Percentiles rank a stretch among this genome's conserved stretches.
Conservation (phyloP, 306 rosid genomes). For the Cajanus cajan region DNA sequence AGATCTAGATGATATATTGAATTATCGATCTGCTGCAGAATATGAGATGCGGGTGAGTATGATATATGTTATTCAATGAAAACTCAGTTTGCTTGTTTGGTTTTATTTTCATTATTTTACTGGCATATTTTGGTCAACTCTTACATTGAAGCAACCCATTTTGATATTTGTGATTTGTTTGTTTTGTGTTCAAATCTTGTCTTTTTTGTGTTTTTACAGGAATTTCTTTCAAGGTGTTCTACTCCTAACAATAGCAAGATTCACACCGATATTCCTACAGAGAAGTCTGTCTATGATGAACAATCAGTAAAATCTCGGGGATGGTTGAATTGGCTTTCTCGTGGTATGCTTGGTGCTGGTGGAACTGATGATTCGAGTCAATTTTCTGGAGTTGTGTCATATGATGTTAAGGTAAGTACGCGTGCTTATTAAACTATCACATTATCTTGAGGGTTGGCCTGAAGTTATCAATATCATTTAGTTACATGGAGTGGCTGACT, state of each 20-base stretch:
- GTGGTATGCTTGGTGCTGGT: conserved; percentile 99
- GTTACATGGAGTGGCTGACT: background rate
- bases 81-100: conserved; percentile 7
- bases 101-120: conserved; percentile 19
- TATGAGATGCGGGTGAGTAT: conserved; percentile 70
- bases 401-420: conserved; percentile 77
- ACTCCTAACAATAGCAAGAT: conserved; percentile 34
- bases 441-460: background rate
- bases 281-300: conserved; percentile 63
- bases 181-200: conserved; percentile 24
- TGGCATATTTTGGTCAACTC: conserved; percentile 19
- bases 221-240: conserved; percentile 51
- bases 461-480: background rate
- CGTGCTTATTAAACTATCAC: conserved; percentile 7
- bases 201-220: conserved; percentile 41
- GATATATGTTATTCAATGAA: conserved; percentile 20
- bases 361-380: conserved; percentile 95
- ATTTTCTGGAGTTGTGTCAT: conserved; percentile 94
- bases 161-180: background rate
- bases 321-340: conserved; percentile 96
- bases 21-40: conserved; percentile 83
- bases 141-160: background rate
- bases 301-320: conserved; percentile 67
- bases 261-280: conserved; percentile 39
- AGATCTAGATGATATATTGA: conserved; percentile 80